Percentiles rank a stretch among this genome's conserved stretches.
phyloP scores from a whole-genome alignment of 202 grass and related monocot genomes.

The Cymbopogon flexuosus region DNA sequence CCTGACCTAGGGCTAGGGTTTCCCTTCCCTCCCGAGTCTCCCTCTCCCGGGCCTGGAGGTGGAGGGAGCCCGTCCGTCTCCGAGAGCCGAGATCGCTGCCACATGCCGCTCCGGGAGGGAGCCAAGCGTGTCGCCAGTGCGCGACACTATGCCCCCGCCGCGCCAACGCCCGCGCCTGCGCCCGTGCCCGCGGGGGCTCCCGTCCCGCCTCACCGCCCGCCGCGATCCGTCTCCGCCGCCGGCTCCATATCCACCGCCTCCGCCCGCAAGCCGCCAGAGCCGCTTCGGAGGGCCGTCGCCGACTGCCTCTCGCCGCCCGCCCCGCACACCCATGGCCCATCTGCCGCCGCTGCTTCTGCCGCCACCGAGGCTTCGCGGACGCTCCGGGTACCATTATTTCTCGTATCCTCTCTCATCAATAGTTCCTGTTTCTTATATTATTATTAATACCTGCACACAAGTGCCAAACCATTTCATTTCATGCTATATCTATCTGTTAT shows the following conservation, averaged over 20 bases:
- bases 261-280: conserved; percentile 72
- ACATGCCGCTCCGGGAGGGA: conserved; percentile 62
- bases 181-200: conserved; percentile 2
- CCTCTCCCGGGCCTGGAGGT: conserved; percentile 45
- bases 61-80: conserved; percentile 26
- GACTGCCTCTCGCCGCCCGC: conserved; percentile 88
- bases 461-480: neutral
- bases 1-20: conserved; percentile 28
- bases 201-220: conserved; percentile 32
- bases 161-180: neutral
- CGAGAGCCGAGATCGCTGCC: conserved; percentile 6
- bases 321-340: conserved; percentile 58
- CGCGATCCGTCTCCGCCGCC: conserved; percentile 32
- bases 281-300: conserved; percentile 76
- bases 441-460: neutral
- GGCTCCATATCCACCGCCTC: conserved; percentile 31
- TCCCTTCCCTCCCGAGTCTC: neutral
- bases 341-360: conserved; percentile 45
- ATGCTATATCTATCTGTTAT: neutral
- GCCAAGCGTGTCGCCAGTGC: conserved; percentile 43
- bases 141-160: conserved; percentile 42
- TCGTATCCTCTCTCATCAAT: neutral
- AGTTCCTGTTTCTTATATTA: neutral
- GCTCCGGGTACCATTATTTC: conserved; percentile 52
- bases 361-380: conserved; percentile 65